phyloP scores from a whole-genome alignment of 2,329 filamentous ascomycete species.

The Sporothrix euskadiensis region DNA sequence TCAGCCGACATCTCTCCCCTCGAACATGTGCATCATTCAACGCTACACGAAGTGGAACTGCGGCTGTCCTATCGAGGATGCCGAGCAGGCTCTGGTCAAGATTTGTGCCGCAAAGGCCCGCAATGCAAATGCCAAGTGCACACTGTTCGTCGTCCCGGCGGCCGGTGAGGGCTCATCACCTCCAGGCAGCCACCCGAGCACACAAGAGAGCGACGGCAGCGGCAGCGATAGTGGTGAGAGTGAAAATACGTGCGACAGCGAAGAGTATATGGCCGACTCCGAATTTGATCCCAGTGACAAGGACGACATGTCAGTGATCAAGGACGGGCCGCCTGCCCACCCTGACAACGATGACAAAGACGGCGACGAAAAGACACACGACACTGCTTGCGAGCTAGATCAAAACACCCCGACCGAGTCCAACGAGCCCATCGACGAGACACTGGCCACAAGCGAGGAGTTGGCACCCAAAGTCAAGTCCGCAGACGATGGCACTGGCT shows the following conservation, averaged over 20 bases:
- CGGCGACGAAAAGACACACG: background rate
- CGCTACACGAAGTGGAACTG: slow-evolving; percentile 25
- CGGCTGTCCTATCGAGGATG: slow-evolving; percentile 22
- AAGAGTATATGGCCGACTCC: background rate
- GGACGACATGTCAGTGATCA: background rate
- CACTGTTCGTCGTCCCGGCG: slow-evolving; percentile 8
- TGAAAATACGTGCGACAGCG: background rate
- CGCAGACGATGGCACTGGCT: background rate
- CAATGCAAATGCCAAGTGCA: background rate
- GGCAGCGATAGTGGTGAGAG: background rate
- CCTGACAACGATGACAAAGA: background rate
- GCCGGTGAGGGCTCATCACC: background rate
- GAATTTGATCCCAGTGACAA: background rate
- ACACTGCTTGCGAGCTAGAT: background rate
- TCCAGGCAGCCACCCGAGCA: background rate
- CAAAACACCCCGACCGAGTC: background rate
- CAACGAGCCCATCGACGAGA: background rate
- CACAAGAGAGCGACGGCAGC: background rate
- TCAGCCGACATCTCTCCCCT: background rate
- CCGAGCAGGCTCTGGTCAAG: slow-evolving; percentile 8
- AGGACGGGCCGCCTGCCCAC: background rate
- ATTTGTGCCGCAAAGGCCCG: slow-evolving; percentile 15
- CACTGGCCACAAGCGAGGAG: background rate
- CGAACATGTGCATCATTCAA: slow-evolving; percentile 24
- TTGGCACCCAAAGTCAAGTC: background rate